Evolutionary conservation across 306 rosid genomes (phyloP).

Genomic region (Vigna unguiculata): DNA sequence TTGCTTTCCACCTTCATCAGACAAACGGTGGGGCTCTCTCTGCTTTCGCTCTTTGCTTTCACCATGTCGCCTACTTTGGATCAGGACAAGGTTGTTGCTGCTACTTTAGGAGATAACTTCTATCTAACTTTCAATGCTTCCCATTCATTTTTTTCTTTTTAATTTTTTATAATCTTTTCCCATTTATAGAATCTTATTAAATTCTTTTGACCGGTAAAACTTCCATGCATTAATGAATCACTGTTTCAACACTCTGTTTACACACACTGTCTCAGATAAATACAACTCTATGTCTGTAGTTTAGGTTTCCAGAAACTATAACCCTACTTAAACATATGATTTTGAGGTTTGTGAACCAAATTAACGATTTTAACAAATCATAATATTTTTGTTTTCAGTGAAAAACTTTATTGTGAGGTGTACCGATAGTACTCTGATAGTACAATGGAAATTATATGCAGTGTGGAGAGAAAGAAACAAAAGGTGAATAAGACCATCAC

Average conservation of each 20-base stretch:
- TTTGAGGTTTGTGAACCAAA: too few species aligned
- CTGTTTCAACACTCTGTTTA: background rate
- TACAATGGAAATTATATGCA: too few species aligned
- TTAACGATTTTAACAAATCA: too few species aligned
- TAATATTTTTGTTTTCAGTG: too few species aligned
- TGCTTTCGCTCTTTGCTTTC: conserved; percentile 32
- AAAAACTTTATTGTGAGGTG: too few species aligned
- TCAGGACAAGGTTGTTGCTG: conserved; percentile 50
- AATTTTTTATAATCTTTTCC: background rate
- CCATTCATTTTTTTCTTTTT: too few species aligned
- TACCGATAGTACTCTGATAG: too few species aligned
- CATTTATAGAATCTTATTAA: background rate
- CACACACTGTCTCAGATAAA: background rate
- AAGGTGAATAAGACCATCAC: too few species aligned
- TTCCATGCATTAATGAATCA: background rate
- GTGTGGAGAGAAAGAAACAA: too few species aligned
- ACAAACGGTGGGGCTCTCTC: conserved; percentile 31
- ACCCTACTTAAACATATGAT: too few species aligned
- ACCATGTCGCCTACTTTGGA: conserved; percentile 44
- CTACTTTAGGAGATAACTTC: conserved; percentile 46
- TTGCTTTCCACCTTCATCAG: conserved; percentile 28
- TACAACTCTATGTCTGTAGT: too few species aligned
- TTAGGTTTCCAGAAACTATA: background rate
- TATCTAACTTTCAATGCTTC: background rate
- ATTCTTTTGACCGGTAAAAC: background rate